These are phyloP conservation scores for Amoeboaphelidium protococcarum DNA, from an alignment of 371 early-diverging fungal species.

Conservation along the genomic window DNA sequence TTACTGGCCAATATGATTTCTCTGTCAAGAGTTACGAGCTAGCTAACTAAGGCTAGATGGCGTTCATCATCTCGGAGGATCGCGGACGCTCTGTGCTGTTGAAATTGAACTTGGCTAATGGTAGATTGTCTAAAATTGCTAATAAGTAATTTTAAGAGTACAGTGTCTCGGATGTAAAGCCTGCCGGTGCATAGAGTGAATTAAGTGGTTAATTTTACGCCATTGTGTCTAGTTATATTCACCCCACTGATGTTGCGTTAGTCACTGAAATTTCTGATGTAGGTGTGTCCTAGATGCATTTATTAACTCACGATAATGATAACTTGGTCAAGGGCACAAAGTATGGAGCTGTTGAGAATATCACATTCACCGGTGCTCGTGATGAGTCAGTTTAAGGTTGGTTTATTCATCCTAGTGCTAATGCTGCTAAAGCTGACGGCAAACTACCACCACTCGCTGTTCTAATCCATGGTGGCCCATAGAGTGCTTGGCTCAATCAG, in stretches of 20 bases:
- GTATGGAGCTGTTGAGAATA: constrained; percentile 17
- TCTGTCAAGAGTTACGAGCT: neutral
- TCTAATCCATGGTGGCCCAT: constrained; percentile 64
- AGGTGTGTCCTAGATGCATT: neutral
- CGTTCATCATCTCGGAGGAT: neutral
- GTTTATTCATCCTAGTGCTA: constrained; percentile 33
- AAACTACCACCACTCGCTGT: constrained; percentile 47
- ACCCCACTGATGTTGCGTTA: neutral
- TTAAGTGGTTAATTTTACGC: neutral
- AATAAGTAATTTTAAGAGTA: neutral
- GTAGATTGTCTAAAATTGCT: neutral
- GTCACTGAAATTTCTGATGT: neutral
- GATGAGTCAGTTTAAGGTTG: constrained; percentile 38
- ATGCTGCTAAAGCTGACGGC: constrained; percentile 17
- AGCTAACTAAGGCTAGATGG: neutral
- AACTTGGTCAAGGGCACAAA: neutral
- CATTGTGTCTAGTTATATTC: neutral
- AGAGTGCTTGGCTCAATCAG: constrained; percentile 33
- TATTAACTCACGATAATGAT: neutral
- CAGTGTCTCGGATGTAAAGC: neutral
- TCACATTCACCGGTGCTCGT: constrained; percentile 34
- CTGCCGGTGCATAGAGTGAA: neutral
- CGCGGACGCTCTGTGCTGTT: neutral
- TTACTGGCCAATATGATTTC: neutral
- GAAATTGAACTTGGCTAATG: neutral